Evolutionary conservation across 2,329 filamentous ascomycete genomes (phyloP).

Genomic region (Alternaria arborescens): DNA sequence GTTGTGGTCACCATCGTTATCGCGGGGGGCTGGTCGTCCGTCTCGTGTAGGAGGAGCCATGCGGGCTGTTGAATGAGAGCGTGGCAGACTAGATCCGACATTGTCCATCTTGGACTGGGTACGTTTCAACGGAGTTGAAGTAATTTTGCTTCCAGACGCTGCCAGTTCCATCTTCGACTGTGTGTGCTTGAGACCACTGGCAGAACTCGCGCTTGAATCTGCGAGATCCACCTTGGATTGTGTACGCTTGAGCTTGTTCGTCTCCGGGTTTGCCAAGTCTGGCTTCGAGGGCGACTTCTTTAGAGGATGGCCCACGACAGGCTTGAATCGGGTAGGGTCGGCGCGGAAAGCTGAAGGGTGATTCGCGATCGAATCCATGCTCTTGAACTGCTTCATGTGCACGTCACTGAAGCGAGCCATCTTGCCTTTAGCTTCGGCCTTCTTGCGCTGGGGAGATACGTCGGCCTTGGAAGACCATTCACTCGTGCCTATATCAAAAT

Average conservation of each 20-base stretch:
- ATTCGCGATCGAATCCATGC: constrained; percentile 95
- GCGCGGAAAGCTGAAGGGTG: constrained; percentile 82
- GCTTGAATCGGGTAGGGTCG: constrained; percentile 63
- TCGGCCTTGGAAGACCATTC: constrained; percentile 52
- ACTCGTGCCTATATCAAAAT: constrained; percentile 26
- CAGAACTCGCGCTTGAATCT: constrained; percentile 60
- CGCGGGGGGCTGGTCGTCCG: constrained; percentile 36
- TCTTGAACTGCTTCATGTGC: constrained; percentile 90
- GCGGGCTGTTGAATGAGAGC: constrained; percentile 47
- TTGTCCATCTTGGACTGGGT: constrained; percentile 68
- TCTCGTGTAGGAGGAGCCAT: constrained; percentile 36
- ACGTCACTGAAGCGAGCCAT: constrained; percentile 81
- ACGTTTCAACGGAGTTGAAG: constrained; percentile 60
- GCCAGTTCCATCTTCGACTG: constrained; percentile 70
- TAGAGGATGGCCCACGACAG: constrained; percentile 41
- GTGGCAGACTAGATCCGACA: constrained; percentile 54
- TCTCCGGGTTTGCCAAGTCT: constrained; percentile 55
- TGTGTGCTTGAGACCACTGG: constrained; percentile 58
- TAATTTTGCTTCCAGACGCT: constrained; percentile 60
- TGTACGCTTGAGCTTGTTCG: constrained; percentile 60
- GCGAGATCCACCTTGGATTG: constrained; percentile 71
- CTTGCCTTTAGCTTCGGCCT: constrained; percentile 82
- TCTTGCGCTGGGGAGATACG: constrained; percentile 66
- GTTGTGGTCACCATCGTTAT: constrained; percentile 47
- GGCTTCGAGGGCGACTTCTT: constrained; percentile 54